These are phyloP conservation scores for Penicillium sp. DNA, from an alignment of 2,329 filamentous ascomycete species.

Conservation along the genomic window DNA sequence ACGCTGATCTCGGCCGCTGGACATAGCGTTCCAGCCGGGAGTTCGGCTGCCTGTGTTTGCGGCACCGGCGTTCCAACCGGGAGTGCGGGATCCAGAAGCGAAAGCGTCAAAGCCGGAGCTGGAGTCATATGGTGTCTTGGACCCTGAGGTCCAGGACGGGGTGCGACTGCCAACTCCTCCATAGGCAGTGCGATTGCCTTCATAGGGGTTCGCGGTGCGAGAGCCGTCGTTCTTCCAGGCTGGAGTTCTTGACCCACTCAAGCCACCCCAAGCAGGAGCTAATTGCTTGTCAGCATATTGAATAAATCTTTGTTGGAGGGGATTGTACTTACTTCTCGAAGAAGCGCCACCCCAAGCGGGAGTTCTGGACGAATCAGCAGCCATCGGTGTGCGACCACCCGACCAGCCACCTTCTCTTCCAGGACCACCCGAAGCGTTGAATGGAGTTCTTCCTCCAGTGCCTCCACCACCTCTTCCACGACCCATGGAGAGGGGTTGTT, in stretches of 20 bases:
- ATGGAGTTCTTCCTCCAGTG: slow-evolving; percentile 40
- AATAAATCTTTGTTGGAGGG: background rate
- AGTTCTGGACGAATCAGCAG: slow-evolving; percentile 64
- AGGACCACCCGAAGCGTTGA: slow-evolving; percentile 49
- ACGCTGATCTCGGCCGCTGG: slow-evolving; percentile 31
- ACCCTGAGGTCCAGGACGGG: slow-evolving; percentile 75
- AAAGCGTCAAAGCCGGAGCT: slow-evolving; percentile 67
- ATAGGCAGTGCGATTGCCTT: slow-evolving; percentile 72
- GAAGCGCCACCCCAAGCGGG: slow-evolving; percentile 68
- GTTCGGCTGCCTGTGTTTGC: slow-evolving; percentile 51
- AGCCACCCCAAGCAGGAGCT: slow-evolving; percentile 45
- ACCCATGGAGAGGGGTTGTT: slow-evolving; percentile 72
- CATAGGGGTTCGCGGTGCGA: slow-evolving; percentile 60
- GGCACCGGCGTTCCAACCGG: slow-evolving; percentile 63
- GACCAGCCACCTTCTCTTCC: slow-evolving; percentile 55
- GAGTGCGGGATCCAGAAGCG: slow-evolving; percentile 72
- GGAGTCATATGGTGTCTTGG: slow-evolving; percentile 68
- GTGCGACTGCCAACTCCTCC: slow-evolving; percentile 64
- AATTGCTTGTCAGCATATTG: slow-evolving; percentile 21
- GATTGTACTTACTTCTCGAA: slow-evolving; percentile 57
- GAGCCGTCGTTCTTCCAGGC: slow-evolving; percentile 59
- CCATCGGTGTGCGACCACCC: slow-evolving; percentile 68
- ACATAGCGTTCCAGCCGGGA: slow-evolving; percentile 41
- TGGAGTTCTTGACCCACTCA: slow-evolving; percentile 51
- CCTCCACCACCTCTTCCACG: slow-evolving; percentile 42